These are phyloP conservation scores for Salix brachista DNA, from an alignment of 345 rosid species.

Conservation along the genomic window DNA sequence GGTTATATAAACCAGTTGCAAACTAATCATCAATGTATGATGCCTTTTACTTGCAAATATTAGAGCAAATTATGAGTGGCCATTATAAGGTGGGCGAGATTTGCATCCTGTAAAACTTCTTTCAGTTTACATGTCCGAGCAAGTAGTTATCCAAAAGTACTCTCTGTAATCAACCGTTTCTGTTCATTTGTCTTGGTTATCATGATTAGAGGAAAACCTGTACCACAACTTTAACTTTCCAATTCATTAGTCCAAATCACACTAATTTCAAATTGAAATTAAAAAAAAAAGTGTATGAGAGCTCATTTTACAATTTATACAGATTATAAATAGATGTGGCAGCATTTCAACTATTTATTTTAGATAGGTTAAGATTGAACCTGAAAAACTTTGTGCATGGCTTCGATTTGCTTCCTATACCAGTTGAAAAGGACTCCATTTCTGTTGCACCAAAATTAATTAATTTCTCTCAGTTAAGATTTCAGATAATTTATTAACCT, in stretches of 20 bases:
- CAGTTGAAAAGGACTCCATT: conserved; percentile 70
- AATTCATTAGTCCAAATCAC: conserved; percentile 58
- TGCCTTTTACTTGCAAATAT: conserved; percentile 17
- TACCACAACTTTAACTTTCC: conserved; percentile 54
- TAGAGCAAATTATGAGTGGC: conserved; percentile 12
- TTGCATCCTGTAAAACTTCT: conserved; percentile 38
- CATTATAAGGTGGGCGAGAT: conserved; percentile 23
- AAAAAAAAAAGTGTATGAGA: conserved; percentile 11
- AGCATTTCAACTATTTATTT: conserved; percentile 45
- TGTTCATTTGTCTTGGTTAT: conserved; percentile 47
- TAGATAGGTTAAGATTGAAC: conserved; percentile 72
- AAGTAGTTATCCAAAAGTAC: conserved; percentile 40
- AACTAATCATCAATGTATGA: conserved; percentile 9
- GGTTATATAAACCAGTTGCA: conserved; percentile 10
- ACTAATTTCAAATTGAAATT: conserved; percentile 30
- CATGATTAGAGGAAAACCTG: conserved; percentile 59
- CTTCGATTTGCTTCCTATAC: conserved; percentile 96
- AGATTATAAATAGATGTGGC: conserved; percentile 36
- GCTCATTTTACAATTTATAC: conserved; percentile 26
- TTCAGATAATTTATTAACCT: conserved; percentile 38
- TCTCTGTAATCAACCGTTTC: conserved; percentile 41
- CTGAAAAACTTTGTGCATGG: conserved; percentile 98
- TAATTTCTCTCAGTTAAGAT: conserved; percentile 53
- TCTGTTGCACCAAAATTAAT: conserved; percentile 76
- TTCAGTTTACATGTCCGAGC: conserved; percentile 43